phyloP scores from a whole-genome alignment of 2,329 filamentous ascomycete species.

The Xylariaceae sp. region DNA sequence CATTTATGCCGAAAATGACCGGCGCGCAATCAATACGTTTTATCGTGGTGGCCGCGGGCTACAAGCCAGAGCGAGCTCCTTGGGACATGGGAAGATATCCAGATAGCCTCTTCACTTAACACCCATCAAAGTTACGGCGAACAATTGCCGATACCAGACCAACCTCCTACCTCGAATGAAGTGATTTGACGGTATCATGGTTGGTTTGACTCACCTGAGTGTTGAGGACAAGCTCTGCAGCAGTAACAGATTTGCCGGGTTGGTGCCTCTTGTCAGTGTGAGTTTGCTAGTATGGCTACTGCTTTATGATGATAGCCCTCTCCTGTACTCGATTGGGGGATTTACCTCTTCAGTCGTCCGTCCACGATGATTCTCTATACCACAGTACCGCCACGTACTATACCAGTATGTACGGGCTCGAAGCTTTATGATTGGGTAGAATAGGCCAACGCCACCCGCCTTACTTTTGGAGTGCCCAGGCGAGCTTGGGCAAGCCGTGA shows the following conservation, averaged over 20 bases:
- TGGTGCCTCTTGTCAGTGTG: no score
- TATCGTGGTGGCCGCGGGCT: slow-evolving; percentile 21
- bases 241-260: no score
- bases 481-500: no score
- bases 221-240: no score
- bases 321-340: no score
- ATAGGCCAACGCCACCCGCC: slow-evolving; percentile 25
- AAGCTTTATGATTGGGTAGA: slow-evolving; percentile 20
- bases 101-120: slow-evolving; percentile 23
- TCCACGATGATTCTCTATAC: no score
- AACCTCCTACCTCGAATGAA: not conserved
- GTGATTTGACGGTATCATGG: not conserved
- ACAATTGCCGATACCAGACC: slow-evolving; percentile 11
- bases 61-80: slow-evolving; percentile 20
- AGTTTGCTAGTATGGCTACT: no score
- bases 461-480: slow-evolving; percentile 18
- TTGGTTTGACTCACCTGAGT: no score
- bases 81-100: slow-evolving; percentile 15
- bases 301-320: no score
- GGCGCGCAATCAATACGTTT: slow-evolving; percentile 26
- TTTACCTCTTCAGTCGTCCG: no score
- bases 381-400: no score
- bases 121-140: slow-evolving; percentile 18
- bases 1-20: slow-evolving; percentile 10
- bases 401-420: not conserved